A percentile compares a stretch with the other conserved stretches of the same genome.
Conservation (phyloP, 2,329 filamentous ascomycete species). For the Sporothrix sp. region DNA sequence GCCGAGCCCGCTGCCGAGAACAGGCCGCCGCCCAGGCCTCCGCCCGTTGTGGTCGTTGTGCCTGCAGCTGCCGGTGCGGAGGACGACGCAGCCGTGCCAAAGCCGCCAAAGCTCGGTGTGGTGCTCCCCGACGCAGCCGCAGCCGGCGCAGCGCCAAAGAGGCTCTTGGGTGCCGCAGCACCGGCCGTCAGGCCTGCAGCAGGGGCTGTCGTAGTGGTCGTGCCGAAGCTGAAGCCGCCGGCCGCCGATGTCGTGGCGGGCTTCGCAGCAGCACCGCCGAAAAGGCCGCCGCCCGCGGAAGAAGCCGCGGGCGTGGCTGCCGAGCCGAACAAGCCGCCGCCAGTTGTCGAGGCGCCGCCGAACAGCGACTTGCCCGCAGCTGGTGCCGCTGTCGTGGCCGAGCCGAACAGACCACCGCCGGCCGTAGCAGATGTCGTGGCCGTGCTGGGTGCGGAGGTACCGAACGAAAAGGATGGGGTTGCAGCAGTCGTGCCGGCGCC, state of each 20-base stretch:
- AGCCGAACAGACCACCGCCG: conserved; percentile 9
- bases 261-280: conserved; percentile 22
- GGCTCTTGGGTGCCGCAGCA: neutral
- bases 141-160: neutral
- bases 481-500: neutral
- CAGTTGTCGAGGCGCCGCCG: conserved; percentile 4
- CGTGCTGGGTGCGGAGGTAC: conserved; percentile 19
- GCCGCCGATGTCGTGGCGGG: conserved; percentile 15
- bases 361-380: conserved; percentile 5
- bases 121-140: neutral
- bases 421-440: conserved; percentile 22
- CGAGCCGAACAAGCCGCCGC: conserved; percentile 11
- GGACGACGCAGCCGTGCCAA: neutral
- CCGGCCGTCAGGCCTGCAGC: no score
- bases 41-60: conserved; percentile 6
- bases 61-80: neutral
- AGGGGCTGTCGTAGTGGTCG: conserved; percentile 3
- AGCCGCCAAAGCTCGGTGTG: conserved; percentile 7
- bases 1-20: conserved; percentile 20
- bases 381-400: neutral
- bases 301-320: neutral
- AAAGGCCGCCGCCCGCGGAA: conserved; percentile 21
- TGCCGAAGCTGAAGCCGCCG: conserved; percentile 9
- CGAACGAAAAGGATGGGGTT: conserved; percentile 24
- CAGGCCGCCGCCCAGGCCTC: conserved; percentile 1